Evolutionary conservation across 768 basidiomycete genomes (phyloP), one percentile per base, ranked within the genome.

Genomic region (Tulasnella sp.): DNA sequence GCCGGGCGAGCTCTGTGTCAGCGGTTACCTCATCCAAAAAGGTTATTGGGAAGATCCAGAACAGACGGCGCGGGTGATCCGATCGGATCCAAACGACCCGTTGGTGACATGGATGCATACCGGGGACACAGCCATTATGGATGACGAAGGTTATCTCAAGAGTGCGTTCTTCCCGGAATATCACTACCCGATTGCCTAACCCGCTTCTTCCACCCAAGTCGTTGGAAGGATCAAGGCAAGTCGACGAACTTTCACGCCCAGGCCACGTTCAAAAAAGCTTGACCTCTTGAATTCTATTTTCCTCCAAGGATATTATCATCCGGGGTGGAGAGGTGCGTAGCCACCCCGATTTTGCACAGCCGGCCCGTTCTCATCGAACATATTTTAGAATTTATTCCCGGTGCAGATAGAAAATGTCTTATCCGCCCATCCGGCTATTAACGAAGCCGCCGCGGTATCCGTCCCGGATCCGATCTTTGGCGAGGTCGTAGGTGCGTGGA

Each of bases 401-500:
- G 79, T 89, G 42, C 81, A 88, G 65, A 89, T 91, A 32, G 88
- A 91, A 70, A 86, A 90, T 58, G 77, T 74, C 0, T 65, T 88
- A 49, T 80, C 77, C 0, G 69, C 72, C 4, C 73, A 81, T 54
- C 72, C 73, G 1, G 70, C 67, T 14, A 76, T 91, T 39, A 73
- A 76, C 45, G 87, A 90, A 67, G 86, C 82, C 0, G 84, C 85
- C 1, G 84, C 74, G 4, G 76, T 89, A 6, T 69, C 85, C 3
- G 84, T 91, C 15, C 83, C 83, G 1, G 80, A 88, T 62, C 57
- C 63, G 1, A 74, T 69, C 59, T 87, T 77, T 62, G 86, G 85
- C 4, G 88, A 91, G 66, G 83, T 83, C 7, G 86, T 88, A 1
- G 87, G 88, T 1, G 83, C 78, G 14, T 90, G 85, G 84, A 73